Conservation (phyloP, 2,329 filamentous ascomycete genomes). For the Xylaria sp. region DNA sequence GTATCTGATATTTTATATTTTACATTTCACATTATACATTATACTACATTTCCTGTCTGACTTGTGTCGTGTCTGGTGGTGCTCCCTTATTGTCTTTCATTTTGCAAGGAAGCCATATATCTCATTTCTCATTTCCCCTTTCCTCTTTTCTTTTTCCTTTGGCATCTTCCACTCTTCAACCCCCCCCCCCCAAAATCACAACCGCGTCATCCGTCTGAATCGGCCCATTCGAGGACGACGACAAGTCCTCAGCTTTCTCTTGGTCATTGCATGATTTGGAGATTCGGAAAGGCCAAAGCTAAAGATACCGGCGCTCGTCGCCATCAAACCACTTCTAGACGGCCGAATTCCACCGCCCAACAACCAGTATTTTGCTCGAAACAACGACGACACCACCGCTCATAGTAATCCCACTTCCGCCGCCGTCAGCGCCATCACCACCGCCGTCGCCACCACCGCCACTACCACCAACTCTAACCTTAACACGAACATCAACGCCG, state of each 20-base stretch:
- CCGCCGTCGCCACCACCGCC: not conserved
- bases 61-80: not conserved
- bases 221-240: not conserved
- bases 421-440: not conserved
- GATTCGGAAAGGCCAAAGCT: constrained; percentile 21
- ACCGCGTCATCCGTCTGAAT: constrained; percentile 7
- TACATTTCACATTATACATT: not conserved
- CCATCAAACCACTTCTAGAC: constrained; percentile 29
- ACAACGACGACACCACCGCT: not conserved
- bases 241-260: not conserved
- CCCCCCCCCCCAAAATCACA: not conserved
- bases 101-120: constrained; percentile 4
- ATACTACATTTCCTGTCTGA: not conserved
- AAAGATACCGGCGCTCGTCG: constrained; percentile 32
- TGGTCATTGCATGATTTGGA: constrained; percentile 16
- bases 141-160: not conserved
- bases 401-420: not conserved
- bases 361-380: not conserved
- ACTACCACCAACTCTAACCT: not conserved
- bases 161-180: not conserved
- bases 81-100: constrained; percentile 8
- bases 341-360: constrained; percentile 19
- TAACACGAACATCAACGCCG: not conserved
- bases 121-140: constrained; percentile 6
- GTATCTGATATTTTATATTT: constrained; percentile 23